Percentiles rank a stretch among this genome's conserved stretches.
Evolutionary conservation across 371 early-diverging fungal species (phyloP).

Genomic region (Apophysomyces variabilis): DNA sequence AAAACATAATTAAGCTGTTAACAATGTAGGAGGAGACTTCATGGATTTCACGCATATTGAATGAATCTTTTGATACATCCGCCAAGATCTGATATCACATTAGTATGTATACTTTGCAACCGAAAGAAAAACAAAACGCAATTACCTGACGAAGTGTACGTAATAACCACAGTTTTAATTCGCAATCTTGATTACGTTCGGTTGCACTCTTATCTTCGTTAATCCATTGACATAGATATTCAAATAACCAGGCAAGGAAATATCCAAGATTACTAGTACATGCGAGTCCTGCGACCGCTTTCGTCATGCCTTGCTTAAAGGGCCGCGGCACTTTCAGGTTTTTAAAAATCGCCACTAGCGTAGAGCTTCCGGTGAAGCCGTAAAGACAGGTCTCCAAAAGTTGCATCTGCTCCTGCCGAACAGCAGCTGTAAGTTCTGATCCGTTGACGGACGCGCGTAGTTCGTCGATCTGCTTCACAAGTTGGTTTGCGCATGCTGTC

Average conservation of each 20-base stretch:
- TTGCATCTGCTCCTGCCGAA: slow-evolving; percentile 41
- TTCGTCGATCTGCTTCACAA: slow-evolving; percentile 36
- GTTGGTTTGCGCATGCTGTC: slow-evolving; percentile 26
- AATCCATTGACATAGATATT: slow-evolving; percentile 16
- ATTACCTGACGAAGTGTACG: slow-evolving; percentile 23
- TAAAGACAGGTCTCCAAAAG: slow-evolving; percentile 42
- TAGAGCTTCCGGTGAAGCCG: slow-evolving; percentile 4
- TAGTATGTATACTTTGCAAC: neutral
- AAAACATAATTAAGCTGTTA: slow-evolving; percentile 34
- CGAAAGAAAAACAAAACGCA: slow-evolving; percentile 21
- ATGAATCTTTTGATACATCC: slow-evolving; percentile 24
- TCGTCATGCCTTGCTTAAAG: slow-evolving; percentile 18
- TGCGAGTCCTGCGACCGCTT: slow-evolving; percentile 20
- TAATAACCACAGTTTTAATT: slow-evolving; percentile 22
- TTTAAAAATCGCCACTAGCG: slow-evolving; percentile 36
- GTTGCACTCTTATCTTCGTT: slow-evolving; percentile 7
- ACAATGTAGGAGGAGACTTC: slow-evolving; percentile 35
- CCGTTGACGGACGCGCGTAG: slow-evolving; percentile 10
- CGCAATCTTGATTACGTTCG: slow-evolving; percentile 12
- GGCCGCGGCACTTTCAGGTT: slow-evolving; percentile 28
- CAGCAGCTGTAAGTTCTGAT: slow-evolving; percentile 25
- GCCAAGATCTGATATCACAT: slow-evolving; percentile 10
- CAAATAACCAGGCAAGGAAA: slow-evolving; percentile 26
- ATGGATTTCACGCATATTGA: slow-evolving; percentile 24
- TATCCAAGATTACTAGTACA: slow-evolving; percentile 43